Percentiles rank a stretch among this genome's conserved stretches.
Evolutionary conservation across 176 grass and related monocot species (phyloP).

Genomic region (Calamus simplicifolius): DNA sequence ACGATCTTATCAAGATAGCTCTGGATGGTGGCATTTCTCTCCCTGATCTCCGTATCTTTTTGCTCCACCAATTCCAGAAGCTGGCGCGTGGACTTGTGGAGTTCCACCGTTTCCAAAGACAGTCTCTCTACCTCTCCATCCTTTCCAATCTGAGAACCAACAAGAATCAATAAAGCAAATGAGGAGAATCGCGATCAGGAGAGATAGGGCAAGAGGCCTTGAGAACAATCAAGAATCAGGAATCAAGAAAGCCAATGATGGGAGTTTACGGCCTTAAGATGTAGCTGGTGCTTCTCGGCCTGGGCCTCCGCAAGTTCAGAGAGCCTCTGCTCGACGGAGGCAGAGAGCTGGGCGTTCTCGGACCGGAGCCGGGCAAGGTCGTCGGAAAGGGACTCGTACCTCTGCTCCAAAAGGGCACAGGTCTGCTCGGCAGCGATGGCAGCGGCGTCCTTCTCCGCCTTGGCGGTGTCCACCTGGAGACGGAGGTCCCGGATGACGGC

Average conservation of each 20-base stretch:
- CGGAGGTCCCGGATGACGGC: constrained; percentile 74
- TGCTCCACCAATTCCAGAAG: constrained; percentile 78
- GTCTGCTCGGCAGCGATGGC: constrained; percentile 88
- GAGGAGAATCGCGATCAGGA: not conserved
- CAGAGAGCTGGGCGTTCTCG: constrained; percentile 48
- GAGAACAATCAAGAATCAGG: not conserved
- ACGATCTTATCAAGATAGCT: constrained; percentile 93
- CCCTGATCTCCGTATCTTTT: constrained; percentile 67
- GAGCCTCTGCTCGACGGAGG: constrained; percentile 46
- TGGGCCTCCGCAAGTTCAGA: constrained; percentile 56
- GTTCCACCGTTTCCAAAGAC: constrained; percentile 47
- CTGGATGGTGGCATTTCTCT: constrained; percentile 73
- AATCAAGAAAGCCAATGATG: constrained; percentile 9
- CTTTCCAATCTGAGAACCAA: constrained; percentile 50
- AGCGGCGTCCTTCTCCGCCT: constrained; percentile 66
- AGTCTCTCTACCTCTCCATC: constrained; percentile 73
- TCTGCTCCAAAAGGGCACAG: constrained; percentile 83
- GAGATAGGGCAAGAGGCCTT: too few species aligned
- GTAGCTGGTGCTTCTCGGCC: constrained; percentile 84
- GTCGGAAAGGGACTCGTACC: constrained; percentile 52
- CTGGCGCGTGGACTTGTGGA: constrained; percentile 70
- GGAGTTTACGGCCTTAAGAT: constrained; percentile 60
- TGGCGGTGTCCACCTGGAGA: constrained; percentile 69
- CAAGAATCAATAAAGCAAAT: not conserved
- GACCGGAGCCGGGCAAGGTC: constrained; percentile 60